phyloP scores from a whole-genome alignment of 495 filamentous ascomycete genomes.

The Talaromyces thailandensis region DNA sequence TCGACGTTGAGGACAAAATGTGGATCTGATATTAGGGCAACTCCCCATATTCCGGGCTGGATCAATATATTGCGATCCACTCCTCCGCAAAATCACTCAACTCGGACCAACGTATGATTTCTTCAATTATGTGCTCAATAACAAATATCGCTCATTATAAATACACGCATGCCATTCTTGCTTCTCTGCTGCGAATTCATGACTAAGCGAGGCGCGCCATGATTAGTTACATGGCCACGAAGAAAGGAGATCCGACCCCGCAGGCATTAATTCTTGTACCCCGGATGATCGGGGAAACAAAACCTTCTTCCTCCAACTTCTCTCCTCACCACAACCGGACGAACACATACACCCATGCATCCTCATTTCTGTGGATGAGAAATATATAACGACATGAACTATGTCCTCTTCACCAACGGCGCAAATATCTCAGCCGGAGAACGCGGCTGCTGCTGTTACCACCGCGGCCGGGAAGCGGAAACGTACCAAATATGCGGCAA shows the following conservation, averaged over 20 bases:
- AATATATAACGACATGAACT: not conserved
- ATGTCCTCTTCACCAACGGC: not conserved
- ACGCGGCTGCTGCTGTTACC: not conserved
- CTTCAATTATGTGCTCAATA: not conserved
- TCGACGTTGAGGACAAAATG: not conserved
- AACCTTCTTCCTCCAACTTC: not conserved
- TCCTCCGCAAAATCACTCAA: not conserved
- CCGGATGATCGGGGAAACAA: not conserved
- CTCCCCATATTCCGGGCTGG: not conserved
- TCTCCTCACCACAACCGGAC: not conserved
- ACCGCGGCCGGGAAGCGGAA: not conserved
- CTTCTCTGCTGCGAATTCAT: not conserved
- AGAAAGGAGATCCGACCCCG: not conserved
- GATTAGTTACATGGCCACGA: not conserved
- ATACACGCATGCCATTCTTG: not conserved
- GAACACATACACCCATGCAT: not conserved
- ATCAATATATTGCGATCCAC: not conserved
- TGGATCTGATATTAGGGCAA: not conserved
- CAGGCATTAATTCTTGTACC: not conserved
- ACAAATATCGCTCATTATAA: not conserved
- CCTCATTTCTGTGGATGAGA: not conserved
- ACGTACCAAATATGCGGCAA: constrained; percentile 32
- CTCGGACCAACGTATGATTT: not conserved
- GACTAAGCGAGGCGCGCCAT: not conserved
- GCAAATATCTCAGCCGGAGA: not conserved